Conservation (phyloP, 2,329 filamentous ascomycete species). For the Aspergillus sp. region DNA sequence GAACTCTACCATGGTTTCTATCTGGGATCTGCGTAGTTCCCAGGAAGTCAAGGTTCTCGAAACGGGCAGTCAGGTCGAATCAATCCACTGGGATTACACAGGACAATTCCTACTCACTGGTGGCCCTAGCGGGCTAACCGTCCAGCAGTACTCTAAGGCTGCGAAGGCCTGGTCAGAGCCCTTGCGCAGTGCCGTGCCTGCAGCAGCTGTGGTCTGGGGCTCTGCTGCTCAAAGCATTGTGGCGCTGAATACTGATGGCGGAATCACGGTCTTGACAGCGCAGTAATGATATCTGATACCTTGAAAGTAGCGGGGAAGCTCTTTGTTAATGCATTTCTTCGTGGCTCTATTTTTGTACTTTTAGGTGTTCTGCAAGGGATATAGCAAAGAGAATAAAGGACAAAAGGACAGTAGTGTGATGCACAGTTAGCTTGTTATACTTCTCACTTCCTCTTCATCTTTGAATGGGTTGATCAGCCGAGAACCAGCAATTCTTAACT, state of each 20-base stretch:
- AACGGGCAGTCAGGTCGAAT: constrained; percentile 73
- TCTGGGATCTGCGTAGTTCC: constrained; percentile 90
- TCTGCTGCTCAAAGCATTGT: constrained; percentile 71
- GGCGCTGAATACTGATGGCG: constrained; percentile 71
- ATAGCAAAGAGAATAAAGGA: constrained; percentile 6
- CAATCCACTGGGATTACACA: constrained; percentile 87
- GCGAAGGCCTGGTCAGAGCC: constrained; percentile 88
- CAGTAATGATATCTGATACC: constrained; percentile 47
- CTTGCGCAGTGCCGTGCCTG: constrained; percentile 71
- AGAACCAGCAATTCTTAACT: not conserved
- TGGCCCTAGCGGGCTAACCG: constrained; percentile 75
- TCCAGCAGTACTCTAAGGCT: constrained; percentile 86
- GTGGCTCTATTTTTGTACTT: constrained; percentile 22
- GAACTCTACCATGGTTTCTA: constrained; percentile 73
- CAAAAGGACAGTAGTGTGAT: not conserved
- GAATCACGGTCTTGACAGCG: constrained; percentile 67
- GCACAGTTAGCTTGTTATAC: not conserved
- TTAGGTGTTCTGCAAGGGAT: constrained; percentile 18
- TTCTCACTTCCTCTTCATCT: not conserved
- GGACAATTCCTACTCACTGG: constrained; percentile 87
- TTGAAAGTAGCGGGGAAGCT: constrained; percentile 7
- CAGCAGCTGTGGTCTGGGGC: constrained; percentile 76
- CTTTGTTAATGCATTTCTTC: constrained; percentile 9
- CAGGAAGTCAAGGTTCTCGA: constrained; percentile 82
- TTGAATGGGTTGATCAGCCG: too few species aligned